These are phyloP conservation scores for Nicotiana tabacum DNA, from an alignment of 257 asterid genomes.

Conservation along the genomic window DNA sequence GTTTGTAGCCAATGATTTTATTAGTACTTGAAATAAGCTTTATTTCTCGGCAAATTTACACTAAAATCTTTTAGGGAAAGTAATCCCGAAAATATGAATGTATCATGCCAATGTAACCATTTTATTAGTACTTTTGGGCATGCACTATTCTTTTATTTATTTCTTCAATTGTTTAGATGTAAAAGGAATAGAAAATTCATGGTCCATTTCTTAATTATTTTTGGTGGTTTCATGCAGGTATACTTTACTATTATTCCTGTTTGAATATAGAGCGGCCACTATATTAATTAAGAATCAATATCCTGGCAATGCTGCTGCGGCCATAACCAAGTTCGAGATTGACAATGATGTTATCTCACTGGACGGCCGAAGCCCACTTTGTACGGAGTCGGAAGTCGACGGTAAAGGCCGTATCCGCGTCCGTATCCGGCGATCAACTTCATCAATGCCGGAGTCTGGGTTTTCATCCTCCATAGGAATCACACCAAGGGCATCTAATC, in stretches of 20 bases:
- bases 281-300: conserved; percentile 48
- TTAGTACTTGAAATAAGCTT: too few species aligned
- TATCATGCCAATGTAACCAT: neutral
- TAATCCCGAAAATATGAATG: too few species aligned
- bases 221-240: conserved; percentile 37
- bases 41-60: too few species aligned
- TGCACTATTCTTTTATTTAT: neutral
- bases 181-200: too few species aligned
- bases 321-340: conserved; percentile 47
- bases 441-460: conserved; percentile 33
- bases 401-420: conserved; percentile 51
- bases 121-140: neutral
- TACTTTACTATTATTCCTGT: conserved; percentile 62
- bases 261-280: conserved; percentile 66
- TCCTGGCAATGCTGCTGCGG: conserved; percentile 60
- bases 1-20: too few species aligned
- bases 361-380: conserved; percentile 67
- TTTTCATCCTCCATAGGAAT: conserved; percentile 48
- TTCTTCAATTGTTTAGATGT: too few species aligned
- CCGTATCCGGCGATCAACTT: conserved; percentile 64
- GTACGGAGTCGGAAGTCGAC: conserved; percentile 60
- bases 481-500: conserved; percentile 62
- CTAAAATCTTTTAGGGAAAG: neutral
- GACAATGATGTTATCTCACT: conserved; percentile 67
- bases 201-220: neutral